Evolutionary conservation across 2,329 filamentous ascomycete species (phyloP), one percentile per base, ranked within the genome.

Genomic region (Cordyceps cicadae): DNA sequence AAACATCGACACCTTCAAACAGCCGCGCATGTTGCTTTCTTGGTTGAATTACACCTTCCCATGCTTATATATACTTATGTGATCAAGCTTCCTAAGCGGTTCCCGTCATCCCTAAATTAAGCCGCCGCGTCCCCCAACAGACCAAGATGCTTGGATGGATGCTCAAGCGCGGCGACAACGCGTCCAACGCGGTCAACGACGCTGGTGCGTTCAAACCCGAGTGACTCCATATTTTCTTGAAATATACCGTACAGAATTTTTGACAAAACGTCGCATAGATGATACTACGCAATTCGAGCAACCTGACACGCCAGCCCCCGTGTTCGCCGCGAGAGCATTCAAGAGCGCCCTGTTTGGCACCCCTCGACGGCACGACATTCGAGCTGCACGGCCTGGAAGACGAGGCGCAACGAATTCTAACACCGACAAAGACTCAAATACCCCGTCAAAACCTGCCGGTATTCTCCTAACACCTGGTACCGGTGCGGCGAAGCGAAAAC

Each of bases 401-500:
- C 65, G 60, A 41, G 68, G 71, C 55, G 62, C 64, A 43, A 67
- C 64, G 46, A 62, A 66, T 24, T 65, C 59, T 26, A 62, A 64
- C 59, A 29, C 32, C 58, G 69, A 67, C 9, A 65, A 65, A 59
- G 71, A 70, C n/a, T 70, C 70, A 8, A 72, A 71, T 49, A 83
- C 80, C 21, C 80, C 81, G 1, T 73, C 70, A 21, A 82, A 79
- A 64, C 80, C 79, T 0, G 74, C 78, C 4, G 83, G 85, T 1
- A 88, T 88, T 49, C 75, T 88, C 3, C 70, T 87, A 52, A 88
- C 85, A 0, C 85, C 85, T 0, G 85, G 85, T 1, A 87, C 84
- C 1, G 84, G 77, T 17, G 79, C 83, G 1, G 76, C 82, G 49
- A 79, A 81, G 57, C 79, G 83, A 49, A 88, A 88, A 69, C 84